These are phyloP conservation scores for Oxyria digyna DNA, from an alignment of 148 eudicot species.

Conservation along the genomic window DNA sequence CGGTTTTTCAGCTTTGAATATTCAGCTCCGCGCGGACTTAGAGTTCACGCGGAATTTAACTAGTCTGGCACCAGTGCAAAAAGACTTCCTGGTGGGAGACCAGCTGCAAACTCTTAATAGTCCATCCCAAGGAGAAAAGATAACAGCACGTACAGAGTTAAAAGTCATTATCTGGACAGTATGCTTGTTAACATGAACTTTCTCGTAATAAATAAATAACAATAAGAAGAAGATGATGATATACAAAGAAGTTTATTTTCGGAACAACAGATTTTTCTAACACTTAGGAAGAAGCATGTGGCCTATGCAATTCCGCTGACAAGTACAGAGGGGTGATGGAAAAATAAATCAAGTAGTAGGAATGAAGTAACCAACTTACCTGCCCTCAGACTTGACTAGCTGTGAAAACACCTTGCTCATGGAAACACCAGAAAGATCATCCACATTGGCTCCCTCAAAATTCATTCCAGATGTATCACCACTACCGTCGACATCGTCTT, in stretches of 20 bases:
- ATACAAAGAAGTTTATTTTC: not conserved
- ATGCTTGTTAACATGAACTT: not conserved
- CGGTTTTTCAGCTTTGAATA: no score
- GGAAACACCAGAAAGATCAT: constrained; percentile 13
- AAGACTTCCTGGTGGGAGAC: no score
- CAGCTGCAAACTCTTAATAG: no score
- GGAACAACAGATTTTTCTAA: not conserved
- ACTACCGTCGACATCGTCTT: not conserved
- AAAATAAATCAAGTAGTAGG: not conserved
- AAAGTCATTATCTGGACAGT: not conserved
- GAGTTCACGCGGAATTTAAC: no score
- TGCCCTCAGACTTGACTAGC: constrained; percentile 13
- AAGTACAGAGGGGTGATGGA: not conserved
- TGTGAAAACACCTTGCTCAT: constrained; percentile 13
- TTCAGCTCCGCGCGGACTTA: no score
- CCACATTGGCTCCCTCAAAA: constrained; percentile 1
- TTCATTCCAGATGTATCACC: not conserved
- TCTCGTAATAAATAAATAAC: not conserved
- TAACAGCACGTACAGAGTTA: not conserved
- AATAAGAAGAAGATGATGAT: no score
- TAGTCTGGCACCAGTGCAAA: no score
- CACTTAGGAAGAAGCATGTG: not conserved
- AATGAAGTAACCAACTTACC: constrained; percentile 4
- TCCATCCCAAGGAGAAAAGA: not conserved
- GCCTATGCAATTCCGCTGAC: not conserved